A percentile compares a stretch with the other conserved stretches of the same genome.
Conservation (phyloP, 139 green algal genomes). For the Chlamydomonas sp. region DNA sequence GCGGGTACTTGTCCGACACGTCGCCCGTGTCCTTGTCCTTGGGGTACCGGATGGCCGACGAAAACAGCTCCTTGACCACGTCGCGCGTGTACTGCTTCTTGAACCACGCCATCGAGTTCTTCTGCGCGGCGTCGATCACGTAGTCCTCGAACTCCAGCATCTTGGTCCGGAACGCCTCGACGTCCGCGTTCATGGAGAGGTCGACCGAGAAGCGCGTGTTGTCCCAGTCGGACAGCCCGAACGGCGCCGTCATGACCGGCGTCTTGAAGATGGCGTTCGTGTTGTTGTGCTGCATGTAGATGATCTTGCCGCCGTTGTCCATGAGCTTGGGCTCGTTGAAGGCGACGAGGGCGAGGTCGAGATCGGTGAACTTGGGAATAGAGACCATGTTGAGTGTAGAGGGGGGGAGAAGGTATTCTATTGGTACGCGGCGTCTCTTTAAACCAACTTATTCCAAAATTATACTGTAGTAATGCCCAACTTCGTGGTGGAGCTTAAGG, state of each 20-base stretch:
- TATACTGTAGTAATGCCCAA: no score
- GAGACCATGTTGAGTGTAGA: no score
- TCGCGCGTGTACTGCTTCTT: neutral
- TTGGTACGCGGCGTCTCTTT: no score
- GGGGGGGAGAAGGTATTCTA: no score
- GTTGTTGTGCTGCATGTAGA: neutral
- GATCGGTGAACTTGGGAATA: no score
- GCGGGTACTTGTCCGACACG: constrained; percentile 5
- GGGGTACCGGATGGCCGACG: constrained; percentile 1
- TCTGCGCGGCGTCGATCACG: neutral
- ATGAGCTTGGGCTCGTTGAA: no score
- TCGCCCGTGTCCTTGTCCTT: constrained; percentile 11
- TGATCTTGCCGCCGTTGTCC: neutral
- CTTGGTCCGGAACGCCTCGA: neutral
- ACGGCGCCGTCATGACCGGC: constrained; percentile 7
- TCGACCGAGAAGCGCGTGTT: constrained; percentile 10
- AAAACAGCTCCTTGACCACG: constrained; percentile 3
- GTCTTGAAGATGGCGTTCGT: neutral
- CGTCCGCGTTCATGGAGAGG: constrained; percentile 6
- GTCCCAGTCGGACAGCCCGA: constrained; percentile 10
- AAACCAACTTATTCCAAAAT: no score
- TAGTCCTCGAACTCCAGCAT: neutral
- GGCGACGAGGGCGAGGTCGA: no score
- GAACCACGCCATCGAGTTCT: constrained; percentile 10
- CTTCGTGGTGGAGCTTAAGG: no score